A percentile compares a stretch with the other conserved stretches of the same genome.
Conservation (phyloP, 176 grass and related monocot species). For the Stipa capillata region DNA sequence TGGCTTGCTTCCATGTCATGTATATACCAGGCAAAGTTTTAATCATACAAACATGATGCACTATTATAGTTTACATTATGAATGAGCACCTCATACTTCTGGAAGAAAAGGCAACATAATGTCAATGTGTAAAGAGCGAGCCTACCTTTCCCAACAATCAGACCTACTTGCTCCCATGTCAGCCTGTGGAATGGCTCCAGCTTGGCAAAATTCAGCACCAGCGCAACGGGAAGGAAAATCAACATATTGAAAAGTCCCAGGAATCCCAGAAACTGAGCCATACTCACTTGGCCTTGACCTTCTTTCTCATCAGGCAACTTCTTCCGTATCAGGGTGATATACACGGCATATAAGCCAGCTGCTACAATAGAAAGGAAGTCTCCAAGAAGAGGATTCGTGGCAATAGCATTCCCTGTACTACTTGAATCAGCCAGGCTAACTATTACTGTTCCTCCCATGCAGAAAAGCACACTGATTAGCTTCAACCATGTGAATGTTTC, state of each 20-base stretch:
- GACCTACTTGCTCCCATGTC: conserved; percentile 88
- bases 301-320: conserved; percentile 90
- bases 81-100: neutral
- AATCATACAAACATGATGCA: neutral
- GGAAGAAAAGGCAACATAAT: neutral
- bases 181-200: conserved; percentile 83
- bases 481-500: conserved; percentile 94
- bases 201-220: conserved; percentile 77
- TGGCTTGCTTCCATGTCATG: neutral
- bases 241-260: conserved; percentile 85
- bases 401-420: conserved; percentile 43
- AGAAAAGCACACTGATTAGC: conserved; percentile 84
- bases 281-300: conserved; percentile 90
- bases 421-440: conserved; percentile 86
- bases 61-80: neutral
- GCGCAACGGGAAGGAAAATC: conserved; percentile 77
- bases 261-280: conserved; percentile 95
- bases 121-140: neutral
- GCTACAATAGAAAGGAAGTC: conserved; percentile 82
- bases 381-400: conserved; percentile 77
- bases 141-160: conserved; percentile 95
- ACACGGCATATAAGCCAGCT: conserved; percentile 78
- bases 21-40: neutral
- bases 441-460: conserved; percentile 93
- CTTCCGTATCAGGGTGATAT: conserved; percentile 91